Evolutionary conservation across 768 basidiomycete species (phyloP).

Genomic region (Cystoderma amianthinum): DNA sequence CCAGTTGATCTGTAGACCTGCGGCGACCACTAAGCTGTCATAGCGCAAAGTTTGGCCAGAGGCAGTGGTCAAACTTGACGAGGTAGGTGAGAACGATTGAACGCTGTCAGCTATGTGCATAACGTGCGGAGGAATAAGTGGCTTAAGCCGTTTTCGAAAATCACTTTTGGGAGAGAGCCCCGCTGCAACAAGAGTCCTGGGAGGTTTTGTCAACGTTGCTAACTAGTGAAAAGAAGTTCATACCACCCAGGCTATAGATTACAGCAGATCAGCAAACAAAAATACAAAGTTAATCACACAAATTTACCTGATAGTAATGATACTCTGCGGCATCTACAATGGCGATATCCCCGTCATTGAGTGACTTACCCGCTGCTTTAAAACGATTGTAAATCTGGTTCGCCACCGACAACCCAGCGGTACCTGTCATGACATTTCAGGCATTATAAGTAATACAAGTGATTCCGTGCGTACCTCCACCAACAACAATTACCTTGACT

Average conservation of each 20-base stretch:
- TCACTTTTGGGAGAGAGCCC: slow-evolving; percentile 70
- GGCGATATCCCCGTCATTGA: slow-evolving; percentile 74
- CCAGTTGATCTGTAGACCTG: slow-evolving; percentile 87
- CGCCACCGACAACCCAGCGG: slow-evolving; percentile 76
- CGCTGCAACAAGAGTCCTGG: slow-evolving; percentile 88
- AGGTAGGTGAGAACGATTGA: slow-evolving; percentile 65
- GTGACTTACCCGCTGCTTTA: slow-evolving; percentile 54
- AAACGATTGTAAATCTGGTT: slow-evolving; percentile 86
- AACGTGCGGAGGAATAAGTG: slow-evolving; percentile 72
- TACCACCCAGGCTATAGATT: slow-evolving; percentile 85
- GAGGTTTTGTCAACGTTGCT: too few relatives aligned
- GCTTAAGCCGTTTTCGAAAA: slow-evolving; percentile 56
- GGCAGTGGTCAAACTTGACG: slow-evolving; percentile 66
- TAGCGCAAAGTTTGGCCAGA: slow-evolving; percentile 70
- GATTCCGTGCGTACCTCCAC: slow-evolving; percentile 62
- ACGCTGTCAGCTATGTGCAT: slow-evolving; percentile 67
- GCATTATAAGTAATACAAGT: slow-evolving; percentile 1
- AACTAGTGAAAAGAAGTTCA: background rate
- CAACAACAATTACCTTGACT: slow-evolving; percentile 82
- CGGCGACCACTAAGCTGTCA: slow-evolving; percentile 82
- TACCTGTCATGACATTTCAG: slow-evolving; percentile 39
- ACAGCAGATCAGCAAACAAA: background rate
- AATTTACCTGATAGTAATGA: slow-evolving; percentile 77
- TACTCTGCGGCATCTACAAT: slow-evolving; percentile 77
- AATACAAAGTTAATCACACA: slow-evolving; percentile 1